Evolutionary conservation across 2,329 filamentous ascomycete genomes (phyloP), one percentile per base, ranked within the genome.

Genomic region (Colletotrichum orbiculare): DNA sequence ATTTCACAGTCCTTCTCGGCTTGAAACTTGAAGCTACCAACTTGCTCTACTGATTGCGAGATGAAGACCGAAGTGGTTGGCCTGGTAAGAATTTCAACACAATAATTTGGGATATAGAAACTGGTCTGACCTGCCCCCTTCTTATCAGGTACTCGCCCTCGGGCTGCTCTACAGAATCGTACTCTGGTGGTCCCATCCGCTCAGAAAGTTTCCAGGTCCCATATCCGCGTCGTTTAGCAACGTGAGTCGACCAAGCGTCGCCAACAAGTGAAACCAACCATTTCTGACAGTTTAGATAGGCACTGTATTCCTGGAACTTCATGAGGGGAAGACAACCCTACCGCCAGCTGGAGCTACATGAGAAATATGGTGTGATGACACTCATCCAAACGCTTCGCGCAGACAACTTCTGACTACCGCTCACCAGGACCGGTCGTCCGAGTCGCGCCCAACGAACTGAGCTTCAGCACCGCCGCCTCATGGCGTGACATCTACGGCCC

Each of bases 401-500:
- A 25, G 25, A 25, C 25, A 4, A 37, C 9, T 7, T n/a, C 11
- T 43, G 2, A 6, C 17, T 10, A 8, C 1, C 4, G 12, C 42
- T 43, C 8, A 43, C 12, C 43, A 56, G 54, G 54, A 33, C 54
- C 54, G 8, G 42, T 56, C 2, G 54, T 56, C 11, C 33, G 54
- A 12, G 33, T 56, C 34, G 25, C 54, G 11, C 54, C 54, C 13
- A 56, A 56, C 33, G 54, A 56, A 10, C 34, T 56, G 6, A 47
- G 42, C 2, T 56, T 56, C 35, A 47, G 47, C 34, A 56, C 54
- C 7, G n/a, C 54, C 12, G n/a, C 46, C 13, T 56, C 54, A 4
- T 56, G 54, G 54, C 17, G 6, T 2, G 54, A 71, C 25, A 72
- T 71, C 15, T 69, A 71, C 45, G 60, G 53, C 12, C 34, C 49